Evolutionary conservation across 768 basidiomycete species (phyloP).

Genomic region (Gloeostereum incarnatum): DNA sequence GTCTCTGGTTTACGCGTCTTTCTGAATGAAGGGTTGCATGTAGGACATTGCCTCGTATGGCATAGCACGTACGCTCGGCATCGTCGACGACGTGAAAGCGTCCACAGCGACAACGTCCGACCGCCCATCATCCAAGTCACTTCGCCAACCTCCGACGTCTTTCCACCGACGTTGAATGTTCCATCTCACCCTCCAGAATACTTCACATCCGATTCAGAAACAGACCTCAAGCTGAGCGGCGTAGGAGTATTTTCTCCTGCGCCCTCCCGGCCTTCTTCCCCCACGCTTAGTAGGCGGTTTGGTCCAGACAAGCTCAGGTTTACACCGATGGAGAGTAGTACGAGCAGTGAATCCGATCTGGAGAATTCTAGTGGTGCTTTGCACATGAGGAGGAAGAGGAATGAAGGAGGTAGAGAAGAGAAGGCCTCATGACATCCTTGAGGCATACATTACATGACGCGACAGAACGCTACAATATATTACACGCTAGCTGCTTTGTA

Average conservation of each 20-base stretch:
- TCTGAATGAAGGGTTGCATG: conserved; percentile 4
- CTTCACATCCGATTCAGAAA: conserved; percentile 40
- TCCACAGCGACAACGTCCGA: conserved; percentile 58
- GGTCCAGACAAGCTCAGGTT: conserved; percentile 1
- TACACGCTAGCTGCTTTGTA: too few relatives aligned
- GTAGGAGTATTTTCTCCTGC: conserved; percentile 71
- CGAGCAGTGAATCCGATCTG: too few relatives aligned
- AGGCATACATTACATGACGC: not conserved
- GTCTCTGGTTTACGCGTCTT: conserved; percentile 6
- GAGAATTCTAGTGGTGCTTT: conserved; percentile 1
- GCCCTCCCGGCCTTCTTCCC: conserved; percentile 57
- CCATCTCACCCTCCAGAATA: conserved; percentile 30
- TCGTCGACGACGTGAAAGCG: conserved; percentile 66
- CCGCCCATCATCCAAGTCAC: conserved; percentile 26
- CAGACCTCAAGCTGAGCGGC: conserved; percentile 52
- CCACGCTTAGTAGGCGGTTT: conserved; percentile 34
- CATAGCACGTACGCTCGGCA: conserved; percentile 74
- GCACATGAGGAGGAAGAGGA: conserved; percentile 5
- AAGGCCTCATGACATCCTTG: not conserved
- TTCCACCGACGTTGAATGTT: not conserved
- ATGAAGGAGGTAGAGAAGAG: not conserved
- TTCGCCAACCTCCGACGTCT: not conserved
- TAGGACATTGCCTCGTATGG: conserved; percentile 78
- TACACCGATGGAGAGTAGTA: too few relatives aligned
- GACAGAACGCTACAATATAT: too few relatives aligned